These are phyloP conservation scores for Pittosporum tobira DNA, from an alignment of 129 eudicot species.

Conservation along the genomic window DNA sequence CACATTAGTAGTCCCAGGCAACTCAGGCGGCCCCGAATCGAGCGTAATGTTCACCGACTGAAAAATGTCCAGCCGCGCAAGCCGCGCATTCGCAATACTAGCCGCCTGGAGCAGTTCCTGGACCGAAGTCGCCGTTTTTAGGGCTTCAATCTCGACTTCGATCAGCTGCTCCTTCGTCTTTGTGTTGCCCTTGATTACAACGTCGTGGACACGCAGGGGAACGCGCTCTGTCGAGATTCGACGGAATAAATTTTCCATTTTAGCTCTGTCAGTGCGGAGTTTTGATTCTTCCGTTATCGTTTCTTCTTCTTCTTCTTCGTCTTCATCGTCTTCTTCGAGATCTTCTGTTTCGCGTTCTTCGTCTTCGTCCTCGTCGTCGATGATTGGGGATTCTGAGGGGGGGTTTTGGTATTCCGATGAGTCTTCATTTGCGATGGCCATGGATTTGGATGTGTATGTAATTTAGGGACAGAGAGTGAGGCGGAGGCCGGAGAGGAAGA, in stretches of 20 bases:
- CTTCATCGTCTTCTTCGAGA: conserved; percentile 36
- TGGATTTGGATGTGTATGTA: neutral
- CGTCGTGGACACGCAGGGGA: conserved; percentile 70
- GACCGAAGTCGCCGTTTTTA: conserved; percentile 37
- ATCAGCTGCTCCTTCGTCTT: conserved; percentile 66
- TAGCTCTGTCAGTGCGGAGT: conserved; percentile 17
- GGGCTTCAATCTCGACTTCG: conserved; percentile 49
- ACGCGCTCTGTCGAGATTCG: conserved; percentile 51
- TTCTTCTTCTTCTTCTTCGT: conserved; percentile 27
- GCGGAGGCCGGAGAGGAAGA: too few relatives aligned
- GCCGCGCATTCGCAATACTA: conserved; percentile 37
- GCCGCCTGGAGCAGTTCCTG: conserved; percentile 80
- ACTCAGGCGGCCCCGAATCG: conserved; percentile 76
- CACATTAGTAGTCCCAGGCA: conserved; percentile 77
- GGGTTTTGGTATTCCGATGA: conserved; percentile 8
- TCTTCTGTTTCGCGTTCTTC: conserved; percentile 18
- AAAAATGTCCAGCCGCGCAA: conserved; percentile 53
- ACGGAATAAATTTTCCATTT: conserved; percentile 33
- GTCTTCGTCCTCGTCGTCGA: conserved; percentile 25
- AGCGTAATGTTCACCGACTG: conserved; percentile 67
- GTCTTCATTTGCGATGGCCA: conserved; percentile 10
- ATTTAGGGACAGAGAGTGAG: neutral
- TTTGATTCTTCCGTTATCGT: conserved; percentile 19
- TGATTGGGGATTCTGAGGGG: conserved; percentile 11
- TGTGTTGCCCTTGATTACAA: conserved; percentile 67